Evolutionary conservation across 176 grass and related monocot species (phyloP).

Genomic region (Avena eriantha): DNA sequence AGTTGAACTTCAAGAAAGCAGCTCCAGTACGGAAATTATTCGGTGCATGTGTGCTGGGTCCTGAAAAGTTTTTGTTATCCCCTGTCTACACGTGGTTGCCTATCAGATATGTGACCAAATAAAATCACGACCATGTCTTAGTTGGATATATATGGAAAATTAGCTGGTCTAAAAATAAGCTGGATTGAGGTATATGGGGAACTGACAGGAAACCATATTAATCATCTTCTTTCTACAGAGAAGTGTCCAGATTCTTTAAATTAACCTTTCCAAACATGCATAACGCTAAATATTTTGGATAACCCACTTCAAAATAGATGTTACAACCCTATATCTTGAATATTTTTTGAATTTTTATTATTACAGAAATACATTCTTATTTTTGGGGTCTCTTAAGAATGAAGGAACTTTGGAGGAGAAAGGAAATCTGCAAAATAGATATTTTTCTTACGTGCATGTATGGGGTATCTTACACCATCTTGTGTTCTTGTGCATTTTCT

Average conservation of each 20-base stretch:
- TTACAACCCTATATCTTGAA: not conserved
- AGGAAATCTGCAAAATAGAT: not conserved
- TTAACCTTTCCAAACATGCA: not conserved
- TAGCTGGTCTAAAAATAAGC: constrained; percentile 4
- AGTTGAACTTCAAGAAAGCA: constrained; percentile 8
- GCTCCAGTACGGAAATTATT: constrained; percentile 19
- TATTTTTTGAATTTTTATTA: not conserved
- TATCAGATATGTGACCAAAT: constrained; percentile 34
- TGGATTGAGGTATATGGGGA: not conserved
- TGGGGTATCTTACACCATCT: not conserved
- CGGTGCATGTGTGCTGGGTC: constrained; percentile 5
- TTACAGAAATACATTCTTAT: not conserved
- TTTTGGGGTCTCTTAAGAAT: not conserved
- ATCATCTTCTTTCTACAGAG: not conserved
- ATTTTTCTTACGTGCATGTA: not conserved
- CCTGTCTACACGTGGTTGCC: constrained; percentile 9
- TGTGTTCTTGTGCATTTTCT: not conserved
- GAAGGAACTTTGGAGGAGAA: not conserved
- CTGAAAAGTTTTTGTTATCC: constrained; percentile 16
- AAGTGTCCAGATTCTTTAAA: not conserved
- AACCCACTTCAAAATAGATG: not conserved
- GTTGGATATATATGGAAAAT: constrained; percentile 17
- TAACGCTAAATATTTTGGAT: not conserved
- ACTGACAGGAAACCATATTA: not conserved
- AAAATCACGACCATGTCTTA: constrained; percentile 22